Percentiles rank a stretch among this genome's conserved stretches.
phyloP scores from a whole-genome alignment of 495 filamentous ascomycete species.

The Letharia columbiana region DNA sequence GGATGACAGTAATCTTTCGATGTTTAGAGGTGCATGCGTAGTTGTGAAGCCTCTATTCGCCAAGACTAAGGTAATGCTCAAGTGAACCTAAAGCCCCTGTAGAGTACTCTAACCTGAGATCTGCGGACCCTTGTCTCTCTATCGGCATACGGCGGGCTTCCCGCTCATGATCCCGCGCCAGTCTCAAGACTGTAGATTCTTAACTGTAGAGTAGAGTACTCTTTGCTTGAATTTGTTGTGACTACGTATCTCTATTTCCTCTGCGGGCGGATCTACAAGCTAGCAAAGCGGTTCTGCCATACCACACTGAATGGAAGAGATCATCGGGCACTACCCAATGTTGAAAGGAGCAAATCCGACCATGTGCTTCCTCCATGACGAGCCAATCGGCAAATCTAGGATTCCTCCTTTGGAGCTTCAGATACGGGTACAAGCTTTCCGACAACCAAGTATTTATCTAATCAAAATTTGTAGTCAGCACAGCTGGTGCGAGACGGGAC shows the following conservation, averaged over 20 bases:
- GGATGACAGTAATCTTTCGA: neutral
- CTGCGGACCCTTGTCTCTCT: neutral
- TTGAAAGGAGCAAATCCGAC: neutral
- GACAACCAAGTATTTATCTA: slow-evolving; percentile 87
- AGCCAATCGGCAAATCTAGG: neutral
- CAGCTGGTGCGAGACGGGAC: neutral
- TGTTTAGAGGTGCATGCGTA: no score
- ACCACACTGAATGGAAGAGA: no score
- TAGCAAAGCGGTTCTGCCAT: neutral
- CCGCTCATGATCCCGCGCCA: neutral
- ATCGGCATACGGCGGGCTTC: neutral
- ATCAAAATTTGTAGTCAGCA: neutral
- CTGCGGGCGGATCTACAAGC: neutral
- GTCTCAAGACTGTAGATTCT: neutral
- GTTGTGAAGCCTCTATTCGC: neutral
- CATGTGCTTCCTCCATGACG: neutral
- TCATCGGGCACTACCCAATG: neutral
- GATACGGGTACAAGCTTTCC: slow-evolving; percentile 76
- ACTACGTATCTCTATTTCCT: neutral
- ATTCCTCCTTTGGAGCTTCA: slow-evolving; percentile 40
- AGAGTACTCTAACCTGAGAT: neutral
- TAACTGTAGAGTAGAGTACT: neutral
- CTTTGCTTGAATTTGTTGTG: neutral
- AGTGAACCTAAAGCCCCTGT: no score
- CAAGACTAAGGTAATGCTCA: neutral